Conservation (phyloP, 2,329 filamentous ascomycete species). For the Botryotinia globosa region DNA sequence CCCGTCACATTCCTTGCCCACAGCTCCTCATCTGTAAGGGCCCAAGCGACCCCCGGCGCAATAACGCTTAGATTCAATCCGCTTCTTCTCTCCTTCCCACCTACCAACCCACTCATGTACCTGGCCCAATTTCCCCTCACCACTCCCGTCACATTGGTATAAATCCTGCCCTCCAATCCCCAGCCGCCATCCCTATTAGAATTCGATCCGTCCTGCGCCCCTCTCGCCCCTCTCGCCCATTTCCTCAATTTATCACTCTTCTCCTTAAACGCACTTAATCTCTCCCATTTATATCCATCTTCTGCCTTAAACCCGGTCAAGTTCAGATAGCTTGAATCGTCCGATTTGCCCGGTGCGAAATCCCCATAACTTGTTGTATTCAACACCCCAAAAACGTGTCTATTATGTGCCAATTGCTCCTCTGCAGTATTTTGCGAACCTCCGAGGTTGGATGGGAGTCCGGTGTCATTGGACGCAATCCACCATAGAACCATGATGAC, state of each 20-base stretch:
- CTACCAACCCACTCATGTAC: constrained; percentile 29
- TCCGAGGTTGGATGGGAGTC: constrained; percentile 42
- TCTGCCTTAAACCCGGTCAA: constrained; percentile 73
- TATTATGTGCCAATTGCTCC: constrained; percentile 51
- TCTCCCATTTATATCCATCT: constrained; percentile 76
- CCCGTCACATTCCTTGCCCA: constrained; percentile 84
- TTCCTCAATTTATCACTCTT: constrained; percentile 61
- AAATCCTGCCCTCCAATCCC: constrained; percentile 31
- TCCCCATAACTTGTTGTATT: constrained; percentile 59
- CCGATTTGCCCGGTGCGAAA: constrained; percentile 47
- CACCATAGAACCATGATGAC: constrained; percentile 38
- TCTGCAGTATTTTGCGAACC: constrained; percentile 44
- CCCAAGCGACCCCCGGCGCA: constrained; percentile 64
- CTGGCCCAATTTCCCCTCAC: constrained; percentile 37
- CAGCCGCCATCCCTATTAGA: constrained; percentile 14
- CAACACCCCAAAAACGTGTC: constrained; percentile 51
- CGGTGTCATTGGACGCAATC: constrained; percentile 34
- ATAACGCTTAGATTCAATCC: constrained; percentile 64
- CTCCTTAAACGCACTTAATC: constrained; percentile 64
- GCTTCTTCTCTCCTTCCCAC: constrained; percentile 34
- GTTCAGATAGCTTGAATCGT: constrained; percentile 54
- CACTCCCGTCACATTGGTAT: constrained; percentile 39
- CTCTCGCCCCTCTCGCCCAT: constrained; percentile 48
- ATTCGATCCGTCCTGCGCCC: constrained; percentile 24
- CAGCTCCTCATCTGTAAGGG: constrained; percentile 46